Evolutionary conservation across 306 rosid species (phyloP).

Genomic region (Vigna trinervia): DNA sequence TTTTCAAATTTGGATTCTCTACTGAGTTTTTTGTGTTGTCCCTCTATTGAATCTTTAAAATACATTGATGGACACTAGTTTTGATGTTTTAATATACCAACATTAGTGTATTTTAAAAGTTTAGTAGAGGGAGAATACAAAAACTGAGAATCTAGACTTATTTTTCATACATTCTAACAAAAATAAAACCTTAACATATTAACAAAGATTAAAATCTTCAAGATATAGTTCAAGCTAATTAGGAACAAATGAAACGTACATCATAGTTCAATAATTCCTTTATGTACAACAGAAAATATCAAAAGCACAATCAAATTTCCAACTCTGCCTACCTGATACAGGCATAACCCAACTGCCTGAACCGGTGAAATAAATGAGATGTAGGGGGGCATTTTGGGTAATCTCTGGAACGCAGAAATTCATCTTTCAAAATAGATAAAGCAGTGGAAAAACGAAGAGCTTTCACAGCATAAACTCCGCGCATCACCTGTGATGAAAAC

Average conservation of each 20-base stretch:
- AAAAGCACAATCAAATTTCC: constrained; percentile 33
- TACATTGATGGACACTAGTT: too few relatives aligned
- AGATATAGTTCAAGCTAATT: not conserved
- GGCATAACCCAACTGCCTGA: constrained; percentile 92
- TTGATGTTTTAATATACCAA: too few relatives aligned
- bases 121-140: too few relatives aligned
- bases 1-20: not conserved
- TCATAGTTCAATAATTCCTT: constrained; percentile 20
- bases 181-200: constrained; percentile 14
- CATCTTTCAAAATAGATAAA: constrained; percentile 83
- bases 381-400: constrained; percentile 96
- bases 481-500: constrained; percentile 72
- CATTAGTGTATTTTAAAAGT: too few relatives aligned
- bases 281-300: constrained; percentile 36
- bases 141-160: not conserved
- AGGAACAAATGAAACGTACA: not conserved
- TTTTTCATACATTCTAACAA: not conserved
- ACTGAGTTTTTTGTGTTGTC: too few relatives aligned
- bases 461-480: constrained; percentile 94
- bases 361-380: constrained; percentile 91
- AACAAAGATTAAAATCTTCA: constrained; percentile 3
- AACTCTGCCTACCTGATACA: constrained; percentile 79
- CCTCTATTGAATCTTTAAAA: too few relatives aligned
- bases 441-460: constrained; percentile 96
- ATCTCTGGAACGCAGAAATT: constrained; percentile 95